Percentiles rank a stretch among this genome's conserved stretches.
These are phyloP conservation scores for Ilyonectria robusta DNA, from an alignment of 2,329 filamentous ascomycete genomes.

Conservation along the genomic window DNA sequence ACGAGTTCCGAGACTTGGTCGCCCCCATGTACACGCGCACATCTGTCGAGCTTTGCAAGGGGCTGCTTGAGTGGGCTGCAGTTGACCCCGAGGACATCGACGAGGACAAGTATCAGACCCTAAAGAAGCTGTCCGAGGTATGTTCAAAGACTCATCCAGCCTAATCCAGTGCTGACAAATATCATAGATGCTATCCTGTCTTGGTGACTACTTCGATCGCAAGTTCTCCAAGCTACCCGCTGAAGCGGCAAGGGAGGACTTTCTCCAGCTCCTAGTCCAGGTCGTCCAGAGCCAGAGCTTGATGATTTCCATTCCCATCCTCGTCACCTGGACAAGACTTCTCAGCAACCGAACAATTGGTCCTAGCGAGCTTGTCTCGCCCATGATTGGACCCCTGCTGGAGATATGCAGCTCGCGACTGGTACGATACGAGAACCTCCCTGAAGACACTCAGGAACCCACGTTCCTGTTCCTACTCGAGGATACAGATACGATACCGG, in stretches of 20 bases:
- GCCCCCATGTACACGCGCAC: constrained; percentile 83
- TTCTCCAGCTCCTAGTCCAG: constrained; percentile 83
- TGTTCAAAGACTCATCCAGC: constrained; percentile 33
- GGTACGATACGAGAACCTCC: constrained; percentile 88
- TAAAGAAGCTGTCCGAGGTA: constrained; percentile 96
- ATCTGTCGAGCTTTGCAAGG: constrained; percentile 78
- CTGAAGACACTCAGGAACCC: constrained; percentile 84
- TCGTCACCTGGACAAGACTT: constrained; percentile 91
- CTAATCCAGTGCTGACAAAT: not conserved
- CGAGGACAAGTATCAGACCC: constrained; percentile 90
- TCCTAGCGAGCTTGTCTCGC: constrained; percentile 71
- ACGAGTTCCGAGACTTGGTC: constrained; percentile 84
- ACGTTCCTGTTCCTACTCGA: constrained; percentile 88
- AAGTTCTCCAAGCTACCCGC: constrained; percentile 77
- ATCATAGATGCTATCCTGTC: constrained; percentile 82
- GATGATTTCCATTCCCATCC: constrained; percentile 91
- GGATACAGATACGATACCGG: constrained; percentile 94
- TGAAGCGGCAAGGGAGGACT: constrained; percentile 76
- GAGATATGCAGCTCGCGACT: constrained; percentile 87
- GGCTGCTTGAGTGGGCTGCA: constrained; percentile 84
- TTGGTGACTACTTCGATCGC: constrained; percentile 87
- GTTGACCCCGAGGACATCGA: constrained; percentile 88
- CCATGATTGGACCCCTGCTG: constrained; percentile 81
- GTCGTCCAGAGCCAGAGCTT: constrained; percentile 90
- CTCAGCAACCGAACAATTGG: constrained; percentile 80